phyloP scores from a whole-genome alignment of 2,329 filamentous ascomycete genomes.

The Penicillium crustosum region DNA sequence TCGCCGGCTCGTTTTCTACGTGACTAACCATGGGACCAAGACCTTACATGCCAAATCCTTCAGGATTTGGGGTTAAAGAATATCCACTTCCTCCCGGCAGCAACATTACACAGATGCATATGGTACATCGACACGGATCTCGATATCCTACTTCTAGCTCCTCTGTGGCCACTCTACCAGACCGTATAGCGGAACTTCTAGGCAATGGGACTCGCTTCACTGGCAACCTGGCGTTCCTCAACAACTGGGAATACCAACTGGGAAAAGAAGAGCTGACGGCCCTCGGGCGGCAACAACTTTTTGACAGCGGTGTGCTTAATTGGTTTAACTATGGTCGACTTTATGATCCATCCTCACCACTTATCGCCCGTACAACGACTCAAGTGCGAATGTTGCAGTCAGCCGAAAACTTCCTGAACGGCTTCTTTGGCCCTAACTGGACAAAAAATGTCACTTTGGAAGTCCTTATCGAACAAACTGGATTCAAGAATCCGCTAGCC shows the following conservation, averaged over 20 bases:
- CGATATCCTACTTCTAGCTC: conserved; percentile 67
- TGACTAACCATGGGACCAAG: conserved; percentile 27
- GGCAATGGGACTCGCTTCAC: conserved; percentile 54
- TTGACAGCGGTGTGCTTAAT: conserved; percentile 68
- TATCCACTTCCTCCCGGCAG: conserved; percentile 66
- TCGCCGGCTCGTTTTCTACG: not conserved
- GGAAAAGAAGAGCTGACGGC: conserved; percentile 72
- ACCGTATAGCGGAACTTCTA: conserved; percentile 57
- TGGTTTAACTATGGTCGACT: conserved; percentile 71
- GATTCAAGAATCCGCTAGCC: conserved; percentile 47
- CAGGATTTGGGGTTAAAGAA: conserved; percentile 71
- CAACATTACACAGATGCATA: conserved; percentile 68
- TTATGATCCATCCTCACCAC: conserved; percentile 70
- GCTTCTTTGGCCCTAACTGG: conserved; percentile 77
- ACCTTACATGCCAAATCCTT: conserved; percentile 64
- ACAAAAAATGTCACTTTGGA: conserved; percentile 70
- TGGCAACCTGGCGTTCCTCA: conserved; percentile 64
- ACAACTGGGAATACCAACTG: conserved; percentile 67
- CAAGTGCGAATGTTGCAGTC: conserved; percentile 76
- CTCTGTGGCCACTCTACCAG: conserved; percentile 56
- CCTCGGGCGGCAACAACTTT: conserved; percentile 70
- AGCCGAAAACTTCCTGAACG: conserved; percentile 75
- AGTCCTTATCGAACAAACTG: conserved; percentile 64
- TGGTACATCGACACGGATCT: conserved; percentile 72
- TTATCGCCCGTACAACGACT: conserved; percentile 71